These are phyloP conservation scores for Chiua sp. DNA, from an alignment of 1,284 basidiomycete species.

Conservation along the genomic window DNA sequence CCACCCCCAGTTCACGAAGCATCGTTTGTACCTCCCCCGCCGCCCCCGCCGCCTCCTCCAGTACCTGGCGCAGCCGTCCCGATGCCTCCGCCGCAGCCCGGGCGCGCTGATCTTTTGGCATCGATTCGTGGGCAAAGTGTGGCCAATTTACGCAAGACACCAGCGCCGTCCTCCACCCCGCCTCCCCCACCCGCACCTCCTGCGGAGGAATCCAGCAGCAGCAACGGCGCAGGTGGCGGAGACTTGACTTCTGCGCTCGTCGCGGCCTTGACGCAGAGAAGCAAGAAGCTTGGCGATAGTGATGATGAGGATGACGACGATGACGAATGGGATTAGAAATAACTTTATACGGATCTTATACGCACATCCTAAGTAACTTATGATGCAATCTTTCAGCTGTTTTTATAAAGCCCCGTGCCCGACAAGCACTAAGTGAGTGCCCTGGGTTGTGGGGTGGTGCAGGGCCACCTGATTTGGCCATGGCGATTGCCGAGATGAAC, in stretches of 20 bases:
- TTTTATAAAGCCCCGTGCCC: not conserved
- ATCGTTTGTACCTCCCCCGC: conserved; percentile 22
- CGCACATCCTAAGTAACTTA: conserved; percentile 1
- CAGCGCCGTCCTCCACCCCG: conserved; percentile 40
- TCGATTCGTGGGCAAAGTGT: conserved; percentile 65
- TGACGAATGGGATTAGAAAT: conserved; percentile 73
- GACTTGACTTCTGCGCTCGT: conserved; percentile 60
- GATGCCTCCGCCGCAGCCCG: conserved; percentile 46
- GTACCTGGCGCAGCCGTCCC: conserved; percentile 35
- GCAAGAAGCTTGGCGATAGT: conserved; percentile 90
- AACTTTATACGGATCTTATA: conserved; percentile 7
- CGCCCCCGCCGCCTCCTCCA: conserved; percentile 42
- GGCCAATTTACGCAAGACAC: conserved; percentile 75
- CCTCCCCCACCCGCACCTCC: conserved; percentile 40
- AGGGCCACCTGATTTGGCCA: conserved; percentile 21
- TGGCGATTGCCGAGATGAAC: conserved; percentile 41
- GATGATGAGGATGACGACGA: conserved; percentile 93
- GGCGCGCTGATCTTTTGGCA: conserved; percentile 61
- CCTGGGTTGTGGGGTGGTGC: conserved; percentile 21
- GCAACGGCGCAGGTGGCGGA: conserved; percentile 40
- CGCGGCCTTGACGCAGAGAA: conserved; percentile 69
- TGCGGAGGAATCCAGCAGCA: conserved; percentile 43
- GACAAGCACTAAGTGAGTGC: not conserved
- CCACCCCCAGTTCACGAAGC: conserved; percentile 19
- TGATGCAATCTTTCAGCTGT: conserved; percentile 4